Base-by-base conservation (phyloP, 2,329 filamentous ascomycete genomes). In the Ophiocordyceps camponoti-leonardi region DNA sequence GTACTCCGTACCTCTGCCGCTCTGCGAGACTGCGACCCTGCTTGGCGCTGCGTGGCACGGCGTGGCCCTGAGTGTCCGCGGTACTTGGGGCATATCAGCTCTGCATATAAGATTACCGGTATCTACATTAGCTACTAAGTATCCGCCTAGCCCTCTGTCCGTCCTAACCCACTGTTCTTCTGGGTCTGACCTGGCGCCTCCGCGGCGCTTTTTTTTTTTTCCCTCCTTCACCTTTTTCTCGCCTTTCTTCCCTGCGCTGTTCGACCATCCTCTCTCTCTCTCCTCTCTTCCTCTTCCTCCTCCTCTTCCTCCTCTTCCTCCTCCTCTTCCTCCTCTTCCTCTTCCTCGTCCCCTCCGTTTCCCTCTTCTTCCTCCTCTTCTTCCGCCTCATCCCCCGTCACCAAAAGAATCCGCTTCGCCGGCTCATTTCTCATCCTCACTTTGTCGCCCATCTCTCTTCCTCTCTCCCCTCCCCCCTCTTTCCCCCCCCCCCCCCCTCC, bases 281-380 rank as follows among this genome's bases (percentile, higher is more conserved):
- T 50, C 50, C 51, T 52, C 48, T 52, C 50, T 52, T 50, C 48
- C 51, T 47, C 49, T 49, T 49, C 50, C 52, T 51, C 47, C 48
- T 45, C 46, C 49, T 49, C 52, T 50, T 55, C 54, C 53, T 50
- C 52, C 52, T 49, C 45, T 47, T 49, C 47, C 42, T 19, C 28
- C 35, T 18, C 48, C 52, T 19, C 44, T 42, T 39, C 46, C 14
- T 7, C 16, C 44, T 11, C 42, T n/a, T 49, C 51, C 22, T 23
- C 31, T 39, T 37, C 47, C 47, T 49, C 49, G 46, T 54, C 52
- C 58, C 55, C 47, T 47, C 52, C 53, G 53, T 56, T 56, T 56
- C 49, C 55, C 49, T 48, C 51, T 51, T 53, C 54, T 49, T 47
- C 50, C 49, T 45, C 7, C 11, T 12, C 8, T 23, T 23, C 47